These are phyloP conservation scores for Waltergamsia citrina DNA, from an alignment of 2,329 filamentous ascomycete species.

Conservation along the genomic window DNA sequence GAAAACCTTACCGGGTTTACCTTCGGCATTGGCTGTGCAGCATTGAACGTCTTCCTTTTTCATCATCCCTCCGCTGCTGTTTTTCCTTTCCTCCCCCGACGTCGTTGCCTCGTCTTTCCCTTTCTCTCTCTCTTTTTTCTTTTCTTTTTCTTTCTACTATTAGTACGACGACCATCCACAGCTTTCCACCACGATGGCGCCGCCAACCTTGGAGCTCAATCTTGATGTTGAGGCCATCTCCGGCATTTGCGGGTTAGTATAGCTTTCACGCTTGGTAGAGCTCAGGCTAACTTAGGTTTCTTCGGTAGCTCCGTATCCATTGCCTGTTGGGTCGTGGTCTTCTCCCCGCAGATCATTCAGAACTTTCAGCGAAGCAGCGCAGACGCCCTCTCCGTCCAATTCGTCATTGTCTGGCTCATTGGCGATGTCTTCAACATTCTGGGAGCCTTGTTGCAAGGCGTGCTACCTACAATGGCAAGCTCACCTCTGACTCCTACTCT, in stretches of 20 bases:
- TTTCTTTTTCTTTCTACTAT: no score
- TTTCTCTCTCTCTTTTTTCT: not conserved
- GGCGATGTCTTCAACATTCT: conserved; percentile 97
- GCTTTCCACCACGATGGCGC: conserved; percentile 32
- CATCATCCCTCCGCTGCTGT: no score
- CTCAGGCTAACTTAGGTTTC: conserved; percentile 7
- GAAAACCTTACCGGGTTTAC: no score
- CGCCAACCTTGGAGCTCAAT: conserved; percentile 48
- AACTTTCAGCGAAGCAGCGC: conserved; percentile 81
- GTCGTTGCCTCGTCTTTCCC: not conserved
- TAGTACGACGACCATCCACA: not conserved
- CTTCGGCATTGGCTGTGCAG: no score
- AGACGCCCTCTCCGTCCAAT: conserved; percentile 82
- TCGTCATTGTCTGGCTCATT: conserved; percentile 84
- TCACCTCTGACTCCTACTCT: not conserved
- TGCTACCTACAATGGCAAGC: conserved; percentile 80
- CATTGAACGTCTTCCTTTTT: no score
- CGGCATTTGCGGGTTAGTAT: conserved; percentile 72
- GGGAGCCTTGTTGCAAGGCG: conserved; percentile 82
- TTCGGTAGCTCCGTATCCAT: conserved; percentile 75
- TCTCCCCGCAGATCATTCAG: conserved; percentile 92
- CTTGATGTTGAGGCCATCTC: conserved; percentile 86
- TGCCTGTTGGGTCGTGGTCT: conserved; percentile 96
- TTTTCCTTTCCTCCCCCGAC: no score
- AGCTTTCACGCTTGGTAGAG: not conserved